Evolutionary conservation across 1,284 basidiomycete species (phyloP).

Genomic region (Heliocybe sulcata): DNA sequence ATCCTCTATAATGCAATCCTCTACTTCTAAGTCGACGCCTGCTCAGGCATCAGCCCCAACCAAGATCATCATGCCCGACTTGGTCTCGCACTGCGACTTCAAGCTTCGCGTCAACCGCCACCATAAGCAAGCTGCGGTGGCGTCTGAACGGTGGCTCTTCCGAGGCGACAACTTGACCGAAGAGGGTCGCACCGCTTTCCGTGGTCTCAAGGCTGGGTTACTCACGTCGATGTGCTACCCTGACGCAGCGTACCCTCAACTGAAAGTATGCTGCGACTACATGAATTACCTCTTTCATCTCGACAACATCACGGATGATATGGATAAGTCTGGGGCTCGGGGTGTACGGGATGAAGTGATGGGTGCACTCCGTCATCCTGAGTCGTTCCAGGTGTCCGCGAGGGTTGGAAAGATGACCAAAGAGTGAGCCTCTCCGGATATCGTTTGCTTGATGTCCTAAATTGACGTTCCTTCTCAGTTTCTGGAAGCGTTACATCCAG

Average conservation of each 20-base stretch:
- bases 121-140: slow-evolving; percentile 11
- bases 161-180: slow-evolving; percentile 14
- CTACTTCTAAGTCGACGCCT: background rate
- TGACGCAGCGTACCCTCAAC: slow-evolving; percentile 14
- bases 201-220: slow-evolving; percentile 17
- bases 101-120: slow-evolving; percentile 13
- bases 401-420: background rate
- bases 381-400: slow-evolving; percentile 6
- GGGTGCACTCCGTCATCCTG: slow-evolving; percentile 16
- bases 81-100: slow-evolving; percentile 18
- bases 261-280: slow-evolving; percentile 19
- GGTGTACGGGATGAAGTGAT: slow-evolving; percentile 14
- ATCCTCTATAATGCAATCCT: background rate
- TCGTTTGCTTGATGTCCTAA: background rate
- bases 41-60: background rate
- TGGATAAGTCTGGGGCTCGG: slow-evolving; percentile 5
- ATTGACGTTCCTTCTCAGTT: slow-evolving; percentile 2
- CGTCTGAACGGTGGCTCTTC: slow-evolving; percentile 17
- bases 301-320: slow-evolving; percentile 17
- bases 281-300: slow-evolving; percentile 18
- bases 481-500: slow-evolving; percentile 6
- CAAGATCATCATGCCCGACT: slow-evolving; percentile 18
- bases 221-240: slow-evolving; percentile 20
- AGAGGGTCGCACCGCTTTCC: slow-evolving; percentile 14
- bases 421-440: slow-evolving; percentile 1